These are phyloP conservation scores for Balakata baccata DNA, from an alignment of 345 rosid species.

Conservation along the genomic window DNA sequence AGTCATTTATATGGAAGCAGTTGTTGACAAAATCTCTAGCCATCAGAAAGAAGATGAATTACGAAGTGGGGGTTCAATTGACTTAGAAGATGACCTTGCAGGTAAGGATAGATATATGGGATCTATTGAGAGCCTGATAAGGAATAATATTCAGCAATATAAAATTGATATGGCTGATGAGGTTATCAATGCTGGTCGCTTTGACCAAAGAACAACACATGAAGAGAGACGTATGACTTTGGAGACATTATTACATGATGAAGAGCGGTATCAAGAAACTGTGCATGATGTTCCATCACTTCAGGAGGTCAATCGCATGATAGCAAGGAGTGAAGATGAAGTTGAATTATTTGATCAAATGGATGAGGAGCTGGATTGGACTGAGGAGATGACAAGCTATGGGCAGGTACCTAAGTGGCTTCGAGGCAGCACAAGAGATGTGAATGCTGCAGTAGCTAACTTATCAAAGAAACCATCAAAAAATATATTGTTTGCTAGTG, in stretches of 20 bases:
- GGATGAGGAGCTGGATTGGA: constrained; percentile 98
- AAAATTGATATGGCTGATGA: constrained; percentile 99
- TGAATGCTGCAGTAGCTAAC: constrained; percentile 60
- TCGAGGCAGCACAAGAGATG: constrained; percentile 78
- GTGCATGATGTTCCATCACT: constrained; percentile 96
- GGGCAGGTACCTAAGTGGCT: constrained; percentile 98
- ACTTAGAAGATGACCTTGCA: constrained; percentile 93
- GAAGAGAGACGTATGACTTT: constrained; percentile 98
- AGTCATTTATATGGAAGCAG: constrained; percentile 99
- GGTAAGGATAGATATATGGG: constrained; percentile 98
- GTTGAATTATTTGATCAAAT: constrained; percentile 97
- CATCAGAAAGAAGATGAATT: constrained; percentile 93
- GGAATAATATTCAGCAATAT: constrained; percentile 98
- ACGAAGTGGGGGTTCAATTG: constrained; percentile 77
- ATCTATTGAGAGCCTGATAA: constrained; percentile 96
- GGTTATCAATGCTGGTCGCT: constrained; percentile 99
- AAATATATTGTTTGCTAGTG: constrained; percentile 49
- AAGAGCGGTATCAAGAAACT: constrained; percentile 98
- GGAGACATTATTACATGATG: constrained; percentile 95
- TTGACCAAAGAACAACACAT: constrained; percentile 99
- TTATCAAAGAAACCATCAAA: constrained; percentile 89
- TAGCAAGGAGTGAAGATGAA: constrained; percentile 94
- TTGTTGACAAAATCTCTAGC: constrained; percentile 85
- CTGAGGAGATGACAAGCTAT: constrained; percentile 85
- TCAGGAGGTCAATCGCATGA: constrained; percentile 93